Evolutionary conservation across 768 basidiomycete species (phyloP).

Genomic region (Lactarius quietus): DNA sequence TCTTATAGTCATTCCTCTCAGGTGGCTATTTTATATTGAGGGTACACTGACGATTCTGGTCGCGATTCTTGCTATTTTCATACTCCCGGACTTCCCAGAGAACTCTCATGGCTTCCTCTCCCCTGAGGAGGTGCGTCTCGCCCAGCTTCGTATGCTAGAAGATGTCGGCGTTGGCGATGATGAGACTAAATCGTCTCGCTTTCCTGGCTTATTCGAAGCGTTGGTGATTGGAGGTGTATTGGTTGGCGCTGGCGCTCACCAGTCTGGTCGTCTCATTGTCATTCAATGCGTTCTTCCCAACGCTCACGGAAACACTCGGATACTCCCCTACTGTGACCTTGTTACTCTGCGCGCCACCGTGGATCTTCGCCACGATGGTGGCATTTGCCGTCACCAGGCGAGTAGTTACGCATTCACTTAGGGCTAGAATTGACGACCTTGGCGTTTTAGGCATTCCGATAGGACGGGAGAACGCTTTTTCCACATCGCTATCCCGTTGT

Average conservation of each 20-base stretch:
- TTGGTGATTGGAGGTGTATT: slow-evolving; percentile 85
- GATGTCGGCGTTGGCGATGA: slow-evolving; percentile 56
- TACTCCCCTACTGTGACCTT: slow-evolving; percentile 61
- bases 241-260: slow-evolving; percentile 61
- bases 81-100: slow-evolving; percentile 73
- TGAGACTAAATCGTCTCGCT: slow-evolving; percentile 35
- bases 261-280: slow-evolving; percentile 60
- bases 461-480: slow-evolving; percentile 62
- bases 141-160: slow-evolving; percentile 58
- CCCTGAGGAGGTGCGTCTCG: slow-evolving; percentile 52
- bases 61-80: slow-evolving; percentile 51
- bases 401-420: neutral
- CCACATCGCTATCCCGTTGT: slow-evolving; percentile 54
- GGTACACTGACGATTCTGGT: slow-evolving; percentile 55
- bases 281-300: slow-evolving; percentile 81
- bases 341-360: slow-evolving; percentile 77
- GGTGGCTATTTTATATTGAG: slow-evolving; percentile 74
- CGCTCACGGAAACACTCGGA: slow-evolving; percentile 69
- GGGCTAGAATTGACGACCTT: neutral
- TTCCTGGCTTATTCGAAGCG: slow-evolving; percentile 53
- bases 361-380: slow-evolving; percentile 56
- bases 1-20: slow-evolving; percentile 28
- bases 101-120: slow-evolving; percentile 59
- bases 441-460: slow-evolving; percentile 60
- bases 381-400: slow-evolving; percentile 51